Conservation (phyloP, 495 filamentous ascomycete genomes). For the Evernia prunastri region DNA sequence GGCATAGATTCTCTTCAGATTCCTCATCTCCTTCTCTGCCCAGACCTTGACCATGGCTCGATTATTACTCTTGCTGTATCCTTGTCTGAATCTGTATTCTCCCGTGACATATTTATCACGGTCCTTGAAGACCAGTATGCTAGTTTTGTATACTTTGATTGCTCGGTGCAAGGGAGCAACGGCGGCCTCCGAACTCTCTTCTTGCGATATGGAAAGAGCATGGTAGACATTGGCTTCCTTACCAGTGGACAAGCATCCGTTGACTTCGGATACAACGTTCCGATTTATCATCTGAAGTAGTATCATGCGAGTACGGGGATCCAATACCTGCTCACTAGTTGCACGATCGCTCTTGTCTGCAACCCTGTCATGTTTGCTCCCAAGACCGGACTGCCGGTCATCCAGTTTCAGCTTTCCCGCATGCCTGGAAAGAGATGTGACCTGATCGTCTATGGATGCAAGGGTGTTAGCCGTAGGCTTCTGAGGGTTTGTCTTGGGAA, state of each 20-base stretch:
- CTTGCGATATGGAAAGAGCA: constrained; percentile 50
- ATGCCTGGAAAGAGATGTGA: constrained; percentile 74
- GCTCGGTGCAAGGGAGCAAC: constrained; percentile 57
- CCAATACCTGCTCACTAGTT: constrained; percentile 87
- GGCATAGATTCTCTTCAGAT: constrained; percentile 71
- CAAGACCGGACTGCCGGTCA: constrained; percentile 50
- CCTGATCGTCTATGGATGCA: constrained; percentile 77
- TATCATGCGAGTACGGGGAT: constrained; percentile 91
- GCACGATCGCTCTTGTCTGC: constrained; percentile 85
- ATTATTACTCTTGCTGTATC: constrained; percentile 87
- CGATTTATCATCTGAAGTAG: constrained; percentile 91
- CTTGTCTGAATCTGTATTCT: constrained; percentile 74
- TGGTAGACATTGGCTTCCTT: constrained; percentile 98
- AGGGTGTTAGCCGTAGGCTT: constrained; percentile 75
- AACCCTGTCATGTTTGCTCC: constrained; percentile 45
- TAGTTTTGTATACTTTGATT: constrained; percentile 98
- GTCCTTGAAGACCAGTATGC: constrained; percentile 94
- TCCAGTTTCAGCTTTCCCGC: constrained; percentile 85
- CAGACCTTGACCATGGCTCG: constrained; percentile 94
- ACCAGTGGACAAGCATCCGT: constrained; percentile 88
- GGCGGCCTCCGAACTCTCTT: constrained; percentile 33
- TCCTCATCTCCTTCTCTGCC: constrained; percentile 98
- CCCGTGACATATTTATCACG: constrained; percentile 89
- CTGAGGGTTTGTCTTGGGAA: constrained; percentile 73
- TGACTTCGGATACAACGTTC: constrained; percentile 69